Evolutionary conservation across 2,329 filamentous ascomycete genomes (phyloP), one percentile per base, ranked within the genome.

Genomic region (Fusarium concolor): DNA sequence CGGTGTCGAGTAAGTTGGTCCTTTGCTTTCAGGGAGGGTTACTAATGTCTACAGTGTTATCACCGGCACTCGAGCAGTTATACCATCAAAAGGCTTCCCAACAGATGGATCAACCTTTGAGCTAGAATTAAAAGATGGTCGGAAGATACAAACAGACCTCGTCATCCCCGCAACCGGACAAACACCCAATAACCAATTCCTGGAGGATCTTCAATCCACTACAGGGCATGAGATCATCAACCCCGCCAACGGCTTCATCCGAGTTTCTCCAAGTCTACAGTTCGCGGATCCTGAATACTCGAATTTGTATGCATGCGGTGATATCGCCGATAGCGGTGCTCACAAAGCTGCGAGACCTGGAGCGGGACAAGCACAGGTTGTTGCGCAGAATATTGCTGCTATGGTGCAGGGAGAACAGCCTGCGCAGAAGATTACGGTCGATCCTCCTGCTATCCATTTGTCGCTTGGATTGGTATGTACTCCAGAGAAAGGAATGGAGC

Each of bases 161-260:
- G 62, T 74, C 29, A 72, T 74, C 10, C 62, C 67, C 0, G 72
- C 72, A 17, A 74, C 72, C 0, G 72, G 72, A 3, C 72, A 74
- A 35, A 70, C 67, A 1, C 72, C 72, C 3, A 74, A 74, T n/a
- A 74, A 72, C 31, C 71, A 74, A 15, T 74, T 74, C 20, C 42
- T 74, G 1, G 37, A 67, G 2, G 45, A 42, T 10, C 41, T 74
- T 1, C 18, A 65, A 15, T 55, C 62, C 0, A 61, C 68, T 0
- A 5, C 49, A 5, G 59, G 56, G 9, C 29, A 57, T 3, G 51
- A 57, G 6, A 56, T 74, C 1, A 18, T 66, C 6, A 74, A 73
- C n/a, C 51, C 57, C 1, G 22, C 51, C 17, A 74, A 74, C 4
- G 72, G 72, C 2, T 74, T 74, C 35, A 70, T 74, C 41, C 64